Conservation (phyloP, 2,329 filamentous ascomycete genomes). For the Aspergillus eucalypticola region DNA sequence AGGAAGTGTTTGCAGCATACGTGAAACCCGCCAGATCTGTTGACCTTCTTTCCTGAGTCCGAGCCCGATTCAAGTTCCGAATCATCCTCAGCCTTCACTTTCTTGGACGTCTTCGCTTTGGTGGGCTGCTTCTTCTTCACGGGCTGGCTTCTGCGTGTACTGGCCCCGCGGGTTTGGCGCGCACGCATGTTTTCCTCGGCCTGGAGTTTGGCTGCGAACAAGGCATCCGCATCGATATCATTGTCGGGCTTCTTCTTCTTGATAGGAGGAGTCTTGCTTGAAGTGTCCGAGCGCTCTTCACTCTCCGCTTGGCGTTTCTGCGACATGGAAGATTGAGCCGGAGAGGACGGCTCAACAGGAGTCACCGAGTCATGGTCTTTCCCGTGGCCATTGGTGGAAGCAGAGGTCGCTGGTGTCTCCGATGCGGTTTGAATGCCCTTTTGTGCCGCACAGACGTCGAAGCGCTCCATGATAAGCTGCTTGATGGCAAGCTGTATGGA, state of each 20-base stretch:
- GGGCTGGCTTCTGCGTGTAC: constrained; percentile 57
- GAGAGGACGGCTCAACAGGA: constrained; percentile 32
- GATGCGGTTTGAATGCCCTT: constrained; percentile 40
- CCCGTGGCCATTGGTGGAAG: constrained; percentile 37
- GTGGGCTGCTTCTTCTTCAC: constrained; percentile 62
- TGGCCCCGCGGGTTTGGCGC: constrained; percentile 74
- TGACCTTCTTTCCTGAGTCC: constrained; percentile 61
- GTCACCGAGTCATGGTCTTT: constrained; percentile 25
- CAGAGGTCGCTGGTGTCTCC: constrained; percentile 21
- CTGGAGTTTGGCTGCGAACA: constrained; percentile 82
- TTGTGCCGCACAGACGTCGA: constrained; percentile 63
- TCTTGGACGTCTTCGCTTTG: constrained; percentile 59
- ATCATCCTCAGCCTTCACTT: constrained; percentile 75
- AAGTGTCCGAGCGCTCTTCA: constrained; percentile 42
- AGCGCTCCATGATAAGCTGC: constrained; percentile 69
- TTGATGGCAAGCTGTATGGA: constrained; percentile 65
- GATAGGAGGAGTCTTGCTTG: constrained; percentile 42
- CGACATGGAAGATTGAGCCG: constrained; percentile 36
- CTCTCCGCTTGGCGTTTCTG: constrained; percentile 46
- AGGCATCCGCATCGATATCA: constrained; percentile 76
- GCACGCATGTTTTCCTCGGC: constrained; percentile 83
- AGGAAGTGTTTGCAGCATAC: constrained; percentile 41
- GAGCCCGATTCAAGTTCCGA: constrained; percentile 71
- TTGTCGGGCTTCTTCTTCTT: constrained; percentile 66
- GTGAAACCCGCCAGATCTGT: constrained; percentile 87